A percentile compares a stretch with the other conserved stretches of the same genome.
These are phyloP conservation scores for Pichia manshurica DNA, from an alignment of 805 yeast species.

Conservation along the genomic window DNA sequence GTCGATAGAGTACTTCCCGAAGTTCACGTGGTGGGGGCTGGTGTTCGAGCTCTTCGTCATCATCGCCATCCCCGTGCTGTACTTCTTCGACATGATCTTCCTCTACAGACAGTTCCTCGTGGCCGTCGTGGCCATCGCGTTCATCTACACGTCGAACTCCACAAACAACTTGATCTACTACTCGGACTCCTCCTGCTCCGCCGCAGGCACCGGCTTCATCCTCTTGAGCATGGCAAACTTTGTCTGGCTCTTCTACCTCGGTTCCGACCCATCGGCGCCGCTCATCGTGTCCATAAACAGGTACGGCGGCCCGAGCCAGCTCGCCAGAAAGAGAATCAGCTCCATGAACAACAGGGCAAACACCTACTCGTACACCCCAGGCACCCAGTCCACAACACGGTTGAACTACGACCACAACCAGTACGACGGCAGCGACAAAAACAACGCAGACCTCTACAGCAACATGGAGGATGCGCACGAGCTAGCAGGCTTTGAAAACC, in stretches of 20 bases:
- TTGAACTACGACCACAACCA: not conserved
- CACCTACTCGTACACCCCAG: not conserved
- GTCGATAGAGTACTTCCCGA: constrained; percentile 49
- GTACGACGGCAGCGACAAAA: not conserved
- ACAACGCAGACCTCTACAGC: constrained; percentile 5
- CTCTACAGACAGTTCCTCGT: constrained; percentile 57
- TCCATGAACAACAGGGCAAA: constrained; percentile 12
- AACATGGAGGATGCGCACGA: constrained; percentile 10
- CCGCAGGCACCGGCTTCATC: constrained; percentile 91
- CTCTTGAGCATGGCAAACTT: constrained; percentile 75
- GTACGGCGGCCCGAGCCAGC: constrained; percentile 46
- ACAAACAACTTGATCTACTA: constrained; percentile 75
- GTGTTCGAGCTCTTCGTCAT: constrained; percentile 68
- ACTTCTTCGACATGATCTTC: constrained; percentile 57
- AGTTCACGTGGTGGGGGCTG: constrained; percentile 95
- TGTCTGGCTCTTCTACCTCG: constrained; percentile 83
- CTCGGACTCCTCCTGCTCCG: constrained; percentile 57
- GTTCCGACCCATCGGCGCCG: constrained; percentile 87
- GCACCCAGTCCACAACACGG: constrained; percentile 10
- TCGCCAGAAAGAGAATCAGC: constrained; percentile 8
- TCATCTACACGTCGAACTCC: constrained; percentile 79
- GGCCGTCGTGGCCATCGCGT: constrained; percentile 61
- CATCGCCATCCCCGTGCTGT: constrained; percentile 44
- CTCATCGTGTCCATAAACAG: constrained; percentile 80
- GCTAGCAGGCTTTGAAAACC: constrained; percentile 15